Base-by-base conservation (phyloP, 257 asterid genomes). In the Nicotiana sylvestris region DNA sequence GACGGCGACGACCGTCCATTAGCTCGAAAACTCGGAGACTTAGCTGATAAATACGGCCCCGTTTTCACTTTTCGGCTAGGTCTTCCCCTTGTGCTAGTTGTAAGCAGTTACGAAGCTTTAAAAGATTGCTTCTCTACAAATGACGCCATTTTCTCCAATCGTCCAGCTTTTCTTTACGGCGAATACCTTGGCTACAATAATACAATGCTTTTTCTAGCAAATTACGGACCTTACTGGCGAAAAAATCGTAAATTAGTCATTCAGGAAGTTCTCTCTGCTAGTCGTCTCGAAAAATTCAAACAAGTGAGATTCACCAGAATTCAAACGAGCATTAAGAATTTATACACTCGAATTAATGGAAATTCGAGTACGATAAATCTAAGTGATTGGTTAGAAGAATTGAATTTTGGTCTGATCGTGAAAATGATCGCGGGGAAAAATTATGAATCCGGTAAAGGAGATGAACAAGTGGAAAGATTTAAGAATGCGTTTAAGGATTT, bases 151-250 rank as follows among this genome's bases (percentile, higher is more conserved):
- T 33, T 33, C 82, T 83, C 81, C 51, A 39, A 62, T 43, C 81
- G 88, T 39, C 83, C 86, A 1, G 27, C 53, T 7, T 33, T 33
- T 33, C 37, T 33, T 33, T 33, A 33, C 37, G 37, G 37, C 37
- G 37, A 33, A 3, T 33, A 67, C 80, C 1, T 56, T 51, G 3
- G 81, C 57, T 83, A 83, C 80, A 15, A 85, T 8, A 72, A 66
- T 18, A 83, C 88, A 51, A 67, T 81, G 86, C 77, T 80, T 51
- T 85, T 78, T 3, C 68, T 82, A 74, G 66, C 67, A 55, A 46
- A 43, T 3, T 72, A 85, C 29, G 86, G 83, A 8, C 49, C 86
- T 2, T 84, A 82, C 56, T 87, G 87, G 87, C 80, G 87, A 7
- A 72, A 77, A 7, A 16, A 78, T 32, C 88, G 83, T 10, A 85